Conservation (phyloP, 805 yeast genomes). For the Metschnikowia kofuensis region DNA sequence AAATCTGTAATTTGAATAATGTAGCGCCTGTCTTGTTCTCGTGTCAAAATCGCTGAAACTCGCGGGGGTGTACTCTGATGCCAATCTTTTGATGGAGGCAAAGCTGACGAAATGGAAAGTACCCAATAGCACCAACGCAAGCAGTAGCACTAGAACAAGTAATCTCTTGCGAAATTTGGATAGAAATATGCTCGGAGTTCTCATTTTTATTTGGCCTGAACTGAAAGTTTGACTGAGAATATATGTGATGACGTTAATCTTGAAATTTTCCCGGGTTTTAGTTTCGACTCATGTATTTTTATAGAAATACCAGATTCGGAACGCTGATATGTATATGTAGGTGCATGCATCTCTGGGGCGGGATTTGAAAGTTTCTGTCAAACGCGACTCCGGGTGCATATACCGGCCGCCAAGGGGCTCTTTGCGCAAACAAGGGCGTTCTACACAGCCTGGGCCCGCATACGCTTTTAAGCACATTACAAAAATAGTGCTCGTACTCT, state of each 20-base stretch:
- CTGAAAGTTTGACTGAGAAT: background rate
- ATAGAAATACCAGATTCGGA: background rate
- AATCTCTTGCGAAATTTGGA: conserved; percentile 3
- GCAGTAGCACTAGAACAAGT: conserved; percentile 4
- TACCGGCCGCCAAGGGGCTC: background rate
- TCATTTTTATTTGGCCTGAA: background rate
- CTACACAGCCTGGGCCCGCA: too few species aligned
- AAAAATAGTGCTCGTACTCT: too few species aligned
- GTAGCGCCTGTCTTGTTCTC: conserved; percentile 9
- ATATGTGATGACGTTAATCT: background rate
- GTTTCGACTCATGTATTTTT: background rate
- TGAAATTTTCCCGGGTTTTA: too few species aligned
- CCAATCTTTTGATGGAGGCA: background rate
- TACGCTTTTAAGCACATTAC: too few species aligned
- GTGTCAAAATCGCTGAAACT: conserved; percentile 7
- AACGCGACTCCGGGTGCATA: background rate
- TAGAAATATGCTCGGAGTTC: background rate
- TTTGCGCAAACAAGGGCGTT: background rate
- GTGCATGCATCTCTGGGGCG: background rate
- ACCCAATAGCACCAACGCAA: conserved; percentile 2
- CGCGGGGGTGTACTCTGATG: background rate
- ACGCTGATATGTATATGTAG: background rate
- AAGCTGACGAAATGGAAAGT: conserved; percentile 3
- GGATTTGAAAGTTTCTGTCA: background rate
- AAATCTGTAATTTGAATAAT: conserved; percentile 14